These are phyloP conservation scores for Phytophthora sansomeana DNA, from an alignment of 352 stramenopile genomes.

Conservation along the genomic window DNA sequence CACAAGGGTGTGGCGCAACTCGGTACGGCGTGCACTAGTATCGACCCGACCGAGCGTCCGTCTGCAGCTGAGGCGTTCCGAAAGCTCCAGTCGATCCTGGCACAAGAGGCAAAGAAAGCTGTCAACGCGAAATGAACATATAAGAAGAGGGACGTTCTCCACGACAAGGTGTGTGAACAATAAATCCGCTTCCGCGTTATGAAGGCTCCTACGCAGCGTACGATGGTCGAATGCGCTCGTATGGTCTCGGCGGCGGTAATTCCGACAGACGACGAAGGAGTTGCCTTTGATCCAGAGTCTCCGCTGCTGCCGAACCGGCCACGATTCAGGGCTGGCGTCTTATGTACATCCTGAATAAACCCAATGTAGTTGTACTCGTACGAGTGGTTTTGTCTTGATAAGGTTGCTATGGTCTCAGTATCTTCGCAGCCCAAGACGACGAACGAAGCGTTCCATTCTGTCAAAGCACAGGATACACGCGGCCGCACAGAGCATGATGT, in stretches of 20 bases:
- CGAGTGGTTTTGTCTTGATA: slow-evolving; percentile 13
- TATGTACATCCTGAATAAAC: slow-evolving; percentile 41
- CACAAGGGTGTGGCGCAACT: slow-evolving; percentile 43
- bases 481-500: slow-evolving; percentile 22
- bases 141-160: slow-evolving; percentile 34
- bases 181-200: slow-evolving; percentile 40
- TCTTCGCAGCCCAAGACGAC: slow-evolving; percentile 17
- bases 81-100: slow-evolving; percentile 46
- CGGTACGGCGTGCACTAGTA: slow-evolving; percentile 45
- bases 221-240: slow-evolving; percentile 19
- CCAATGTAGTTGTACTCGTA: slow-evolving; percentile 40
- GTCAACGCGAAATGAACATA: slow-evolving; percentile 41
- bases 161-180: slow-evolving; percentile 10
- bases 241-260: slow-evolving; percentile 25
- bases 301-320: slow-evolving; percentile 19
- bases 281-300: slow-evolving; percentile 7
- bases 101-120: slow-evolving; percentile 39
- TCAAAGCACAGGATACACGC: slow-evolving; percentile 32
- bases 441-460: slow-evolving; percentile 18
- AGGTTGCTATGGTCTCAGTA: neutral
- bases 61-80: slow-evolving; percentile 48
- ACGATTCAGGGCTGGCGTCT: slow-evolving; percentile 19
- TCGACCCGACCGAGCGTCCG: slow-evolving; percentile 50
- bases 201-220: slow-evolving; percentile 31
- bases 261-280: slow-evolving; percentile 3